Conservation (phyloP, 139 green algal species). For the Coelastrella sp. region DNA sequence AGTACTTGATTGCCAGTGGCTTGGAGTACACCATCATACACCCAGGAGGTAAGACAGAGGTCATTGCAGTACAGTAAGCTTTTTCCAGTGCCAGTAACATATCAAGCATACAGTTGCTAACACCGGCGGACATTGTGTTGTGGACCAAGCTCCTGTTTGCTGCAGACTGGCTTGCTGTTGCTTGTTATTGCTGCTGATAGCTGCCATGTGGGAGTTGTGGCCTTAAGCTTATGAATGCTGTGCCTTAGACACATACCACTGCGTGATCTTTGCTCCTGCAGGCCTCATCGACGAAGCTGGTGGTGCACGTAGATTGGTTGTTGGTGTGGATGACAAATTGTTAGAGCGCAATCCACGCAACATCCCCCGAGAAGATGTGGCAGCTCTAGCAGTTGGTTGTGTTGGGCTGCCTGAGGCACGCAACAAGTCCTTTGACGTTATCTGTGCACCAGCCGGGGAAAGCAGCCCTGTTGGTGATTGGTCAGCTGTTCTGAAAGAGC, state of each 20-base stretch:
- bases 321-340: slow-evolving; percentile 88
- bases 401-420: slow-evolving; percentile 27
- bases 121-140: too few relatives aligned
- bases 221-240: too few relatives aligned
- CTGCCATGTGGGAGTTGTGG: too few relatives aligned
- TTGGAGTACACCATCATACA: slow-evolving; percentile 88
- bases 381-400: slow-evolving; percentile 52
- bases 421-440: slow-evolving; percentile 44
- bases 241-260: too few relatives aligned
- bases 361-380: slow-evolving; percentile 87
- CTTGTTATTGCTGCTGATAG: too few relatives aligned
- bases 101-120: too few relatives aligned
- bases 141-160: too few relatives aligned
- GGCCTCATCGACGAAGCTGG: slow-evolving; percentile 78
- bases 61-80: too few relatives aligned
- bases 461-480: slow-evolving; percentile 5
- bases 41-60: slow-evolving; percentile 77
- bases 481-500: neutral
- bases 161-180: too few relatives aligned
- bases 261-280: slow-evolving; percentile 44
- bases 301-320: slow-evolving; percentile 72
- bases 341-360: slow-evolving; percentile 55
- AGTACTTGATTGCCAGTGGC: slow-evolving; percentile 81
- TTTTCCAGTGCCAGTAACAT: too few relatives aligned
- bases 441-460: slow-evolving; percentile 25